Conservation (phyloP, 352 stramenopile genomes). For the Globisporangium spinosum region DNA sequence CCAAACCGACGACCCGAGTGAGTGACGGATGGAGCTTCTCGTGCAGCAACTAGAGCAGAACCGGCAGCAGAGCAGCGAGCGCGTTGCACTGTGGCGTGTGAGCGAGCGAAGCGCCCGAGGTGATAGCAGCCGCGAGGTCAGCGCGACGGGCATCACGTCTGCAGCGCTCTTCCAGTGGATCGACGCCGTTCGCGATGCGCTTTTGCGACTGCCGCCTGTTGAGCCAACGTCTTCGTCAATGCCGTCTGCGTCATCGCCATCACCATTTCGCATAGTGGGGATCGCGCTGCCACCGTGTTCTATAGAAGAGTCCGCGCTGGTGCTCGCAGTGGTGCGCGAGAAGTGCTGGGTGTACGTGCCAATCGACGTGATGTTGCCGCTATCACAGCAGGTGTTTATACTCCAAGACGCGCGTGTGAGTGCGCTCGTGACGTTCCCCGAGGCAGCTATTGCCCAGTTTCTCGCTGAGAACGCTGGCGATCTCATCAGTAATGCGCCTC, state of each 20-base stretch:
- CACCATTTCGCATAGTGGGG: slow-evolving; percentile 25
- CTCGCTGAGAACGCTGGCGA: slow-evolving; percentile 3
- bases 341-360: slow-evolving; percentile 41
- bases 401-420: slow-evolving; percentile 23
- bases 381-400: slow-evolving; percentile 28
- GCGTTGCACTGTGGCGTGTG: slow-evolving; percentile 7
- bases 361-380: slow-evolving; percentile 32
- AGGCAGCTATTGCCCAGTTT: slow-evolving; percentile 21
- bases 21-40: slow-evolving; percentile 4
- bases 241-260: not conserved
- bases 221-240: not conserved
- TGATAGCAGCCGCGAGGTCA: not conserved
- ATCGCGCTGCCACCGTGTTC: slow-evolving; percentile 45
- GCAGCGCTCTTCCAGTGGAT: slow-evolving; percentile 12
- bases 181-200: slow-evolving; percentile 4
- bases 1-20: not conserved
- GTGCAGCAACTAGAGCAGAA: not conserved
- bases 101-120: not conserved
- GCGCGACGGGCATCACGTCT: not conserved
- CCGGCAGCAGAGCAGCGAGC: not conserved
- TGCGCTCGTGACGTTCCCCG: slow-evolving; percentile 29
- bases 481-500: not conserved
- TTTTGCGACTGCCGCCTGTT: not conserved
- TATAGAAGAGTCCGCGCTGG: slow-evolving; percentile 39
- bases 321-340: slow-evolving; percentile 34